Percentiles rank a stretch among this genome's conserved stretches.
phyloP scores from a whole-genome alignment of 2,329 filamentous ascomycete species.

The Sclerotinia sclerotiorum region DNA sequence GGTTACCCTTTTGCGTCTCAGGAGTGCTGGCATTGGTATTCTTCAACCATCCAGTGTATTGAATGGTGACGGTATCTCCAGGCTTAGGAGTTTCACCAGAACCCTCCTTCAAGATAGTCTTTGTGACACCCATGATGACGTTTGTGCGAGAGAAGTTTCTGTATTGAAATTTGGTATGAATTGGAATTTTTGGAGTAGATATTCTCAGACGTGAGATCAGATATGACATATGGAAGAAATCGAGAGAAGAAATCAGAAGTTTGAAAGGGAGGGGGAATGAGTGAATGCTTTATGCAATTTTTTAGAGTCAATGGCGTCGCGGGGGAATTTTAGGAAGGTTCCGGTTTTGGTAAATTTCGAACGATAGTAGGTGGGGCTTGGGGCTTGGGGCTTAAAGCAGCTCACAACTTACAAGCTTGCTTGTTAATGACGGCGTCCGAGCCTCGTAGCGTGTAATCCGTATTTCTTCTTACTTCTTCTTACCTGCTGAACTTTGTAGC shows the following conservation, averaged over 20 bases:
- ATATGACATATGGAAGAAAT: slow-evolving; percentile 25
- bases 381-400: no score
- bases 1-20: slow-evolving; percentile 55
- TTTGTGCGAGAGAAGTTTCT: slow-evolving; percentile 36
- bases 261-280: slow-evolving; percentile 2
- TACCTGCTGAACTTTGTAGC: no score
- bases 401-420: no score
- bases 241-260: neutral
- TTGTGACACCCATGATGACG: slow-evolving; percentile 68
- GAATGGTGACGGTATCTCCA: slow-evolving; percentile 77
- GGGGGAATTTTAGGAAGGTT: neutral
- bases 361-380: neutral
- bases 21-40: slow-evolving; percentile 67
- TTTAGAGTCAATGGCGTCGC: slow-evolving; percentile 7
- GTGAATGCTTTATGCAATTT: slow-evolving; percentile 23
- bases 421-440: neutral
- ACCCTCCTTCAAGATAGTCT: slow-evolving; percentile 63
- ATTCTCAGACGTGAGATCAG: slow-evolving; percentile 18
- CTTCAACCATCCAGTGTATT: slow-evolving; percentile 88
- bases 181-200: slow-evolving; percentile 20
- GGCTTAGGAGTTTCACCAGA: slow-evolving; percentile 55
- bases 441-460: neutral
- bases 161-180: slow-evolving; percentile 20
- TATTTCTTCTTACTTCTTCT: neutral
- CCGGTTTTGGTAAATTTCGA: slow-evolving; percentile 1